A percentile compares a stretch with the other conserved stretches of the same genome.
Evolutionary conservation across 225 moss, liverwort and hornwort species (phyloP).

Genomic region (Marchantia polymorpha): DNA sequence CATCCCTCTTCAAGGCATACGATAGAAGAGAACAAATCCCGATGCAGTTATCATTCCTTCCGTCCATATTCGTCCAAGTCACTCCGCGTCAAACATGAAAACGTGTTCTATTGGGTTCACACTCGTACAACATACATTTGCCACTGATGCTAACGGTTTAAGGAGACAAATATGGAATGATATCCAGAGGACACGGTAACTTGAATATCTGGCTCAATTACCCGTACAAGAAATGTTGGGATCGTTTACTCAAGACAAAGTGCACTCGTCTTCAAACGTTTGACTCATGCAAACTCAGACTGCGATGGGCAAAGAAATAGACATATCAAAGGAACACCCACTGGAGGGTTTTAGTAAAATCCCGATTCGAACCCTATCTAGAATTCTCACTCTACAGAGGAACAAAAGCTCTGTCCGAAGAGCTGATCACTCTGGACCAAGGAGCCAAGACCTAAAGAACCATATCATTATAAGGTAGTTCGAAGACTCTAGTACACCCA

Average conservation of each 20-base stretch:
- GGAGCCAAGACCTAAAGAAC: background rate
- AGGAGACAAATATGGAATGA: too few relatives aligned
- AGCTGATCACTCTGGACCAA: background rate
- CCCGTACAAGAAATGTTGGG: conserved; percentile 1
- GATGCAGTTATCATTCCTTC: too few relatives aligned
- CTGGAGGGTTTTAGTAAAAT: background rate
- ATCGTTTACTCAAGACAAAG: background rate
- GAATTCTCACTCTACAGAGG: background rate
- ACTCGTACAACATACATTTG: too few relatives aligned
- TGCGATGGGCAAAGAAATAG: background rate
- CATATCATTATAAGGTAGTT: background rate
- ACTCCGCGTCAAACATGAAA: too few relatives aligned
- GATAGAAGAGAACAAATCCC: too few relatives aligned
- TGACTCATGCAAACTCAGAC: background rate
- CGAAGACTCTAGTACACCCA: background rate
- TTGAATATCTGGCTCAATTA: background rate
- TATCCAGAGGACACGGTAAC: too few relatives aligned
- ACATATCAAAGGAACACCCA: background rate
- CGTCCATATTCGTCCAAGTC: too few relatives aligned
- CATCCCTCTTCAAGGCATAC: too few relatives aligned
- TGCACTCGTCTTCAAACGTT: background rate
- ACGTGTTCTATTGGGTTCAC: too few relatives aligned
- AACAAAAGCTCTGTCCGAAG: background rate
- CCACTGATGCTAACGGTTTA: too few relatives aligned
- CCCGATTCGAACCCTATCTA: background rate